Conservation (phyloP, 2,329 filamentous ascomycete genomes). For the Fusarium cyanostomum region DNA sequence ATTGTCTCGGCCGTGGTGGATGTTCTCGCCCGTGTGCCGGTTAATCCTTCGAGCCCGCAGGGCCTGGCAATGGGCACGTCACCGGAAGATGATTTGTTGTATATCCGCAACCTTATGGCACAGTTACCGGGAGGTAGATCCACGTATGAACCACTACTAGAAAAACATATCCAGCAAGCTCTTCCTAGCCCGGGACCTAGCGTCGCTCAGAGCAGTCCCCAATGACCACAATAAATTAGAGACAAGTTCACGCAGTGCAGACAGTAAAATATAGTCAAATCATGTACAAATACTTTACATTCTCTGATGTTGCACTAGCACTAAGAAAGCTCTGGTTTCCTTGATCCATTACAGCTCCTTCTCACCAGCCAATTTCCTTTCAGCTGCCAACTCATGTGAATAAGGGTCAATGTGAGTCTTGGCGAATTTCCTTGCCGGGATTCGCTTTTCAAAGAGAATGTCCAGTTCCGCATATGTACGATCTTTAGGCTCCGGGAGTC, state of each 20-base stretch:
- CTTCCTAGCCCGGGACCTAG: constrained; percentile 40
- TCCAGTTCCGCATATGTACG: constrained; percentile 57
- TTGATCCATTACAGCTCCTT: constrained; percentile 13
- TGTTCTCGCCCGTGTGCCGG: constrained; percentile 54
- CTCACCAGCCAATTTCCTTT: constrained; percentile 11
- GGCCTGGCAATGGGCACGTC: constrained; percentile 38
- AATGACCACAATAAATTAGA: neutral
- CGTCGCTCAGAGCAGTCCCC: constrained; percentile 3
- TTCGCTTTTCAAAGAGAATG: constrained; percentile 52
- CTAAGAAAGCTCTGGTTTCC: neutral
- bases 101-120: constrained; percentile 50
- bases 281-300: neutral
- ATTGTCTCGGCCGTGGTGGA: constrained; percentile 56
- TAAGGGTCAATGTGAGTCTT: constrained; percentile 52
- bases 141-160: constrained; percentile 52
- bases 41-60: constrained; percentile 41
- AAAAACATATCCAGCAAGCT: constrained; percentile 52
- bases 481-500: constrained; percentile 63
- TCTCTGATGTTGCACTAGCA: neutral
- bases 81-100: constrained; percentile 51
- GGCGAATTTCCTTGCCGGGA: constrained; percentile 54
- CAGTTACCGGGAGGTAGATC: constrained; percentile 50
- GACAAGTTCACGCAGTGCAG: neutral
- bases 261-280: neutral
- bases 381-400: constrained; percentile 4